These are phyloP conservation scores for Lactifluus piperatus DNA, from an alignment of 768 basidiomycete species.

Conservation along the genomic window DNA sequence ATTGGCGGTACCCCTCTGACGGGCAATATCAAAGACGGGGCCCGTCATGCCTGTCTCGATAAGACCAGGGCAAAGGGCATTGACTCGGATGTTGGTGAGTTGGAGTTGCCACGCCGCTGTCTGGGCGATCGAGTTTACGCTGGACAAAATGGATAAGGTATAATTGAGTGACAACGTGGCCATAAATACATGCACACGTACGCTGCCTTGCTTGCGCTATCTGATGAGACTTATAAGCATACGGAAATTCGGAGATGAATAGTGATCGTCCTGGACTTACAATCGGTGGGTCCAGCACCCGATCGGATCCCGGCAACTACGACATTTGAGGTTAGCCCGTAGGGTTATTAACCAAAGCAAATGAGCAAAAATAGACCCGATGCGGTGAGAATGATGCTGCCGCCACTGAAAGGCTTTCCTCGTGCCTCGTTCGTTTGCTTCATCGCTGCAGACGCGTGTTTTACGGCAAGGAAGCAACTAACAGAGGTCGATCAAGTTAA, in stretches of 20 bases:
- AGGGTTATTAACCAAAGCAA: neutral
- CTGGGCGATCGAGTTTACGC: slow-evolving; percentile 83
- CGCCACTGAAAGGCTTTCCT: slow-evolving; percentile 62
- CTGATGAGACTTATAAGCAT: slow-evolving; percentile 32
- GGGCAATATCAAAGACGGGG: slow-evolving; percentile 67
- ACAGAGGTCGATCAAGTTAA: slow-evolving; percentile 1
- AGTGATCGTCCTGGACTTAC: slow-evolving; percentile 34
- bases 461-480: slow-evolving; percentile 86
- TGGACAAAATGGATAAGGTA: slow-evolving; percentile 25
- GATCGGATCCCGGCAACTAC: slow-evolving; percentile 75
- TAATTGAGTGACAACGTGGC: slow-evolving; percentile 7
- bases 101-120: slow-evolving; percentile 74
- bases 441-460: slow-evolving; percentile 82
- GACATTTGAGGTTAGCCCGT: neutral
- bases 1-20: slow-evolving; percentile 56
- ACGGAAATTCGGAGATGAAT: slow-evolving; percentile 7
- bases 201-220: slow-evolving; percentile 93
- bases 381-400: slow-evolving; percentile 84
- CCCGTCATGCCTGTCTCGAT: slow-evolving; percentile 92
- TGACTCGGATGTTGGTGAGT: slow-evolving; percentile 79
- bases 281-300: slow-evolving; percentile 75
- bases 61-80: slow-evolving; percentile 83
- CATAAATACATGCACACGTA: slow-evolving; percentile 31
- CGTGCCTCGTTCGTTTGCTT: slow-evolving; percentile 49
- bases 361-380: slow-evolving; percentile 43